Base-by-base conservation (phyloP, 2,329 filamentous ascomycete species). In the Aspergillus sp. region DNA sequence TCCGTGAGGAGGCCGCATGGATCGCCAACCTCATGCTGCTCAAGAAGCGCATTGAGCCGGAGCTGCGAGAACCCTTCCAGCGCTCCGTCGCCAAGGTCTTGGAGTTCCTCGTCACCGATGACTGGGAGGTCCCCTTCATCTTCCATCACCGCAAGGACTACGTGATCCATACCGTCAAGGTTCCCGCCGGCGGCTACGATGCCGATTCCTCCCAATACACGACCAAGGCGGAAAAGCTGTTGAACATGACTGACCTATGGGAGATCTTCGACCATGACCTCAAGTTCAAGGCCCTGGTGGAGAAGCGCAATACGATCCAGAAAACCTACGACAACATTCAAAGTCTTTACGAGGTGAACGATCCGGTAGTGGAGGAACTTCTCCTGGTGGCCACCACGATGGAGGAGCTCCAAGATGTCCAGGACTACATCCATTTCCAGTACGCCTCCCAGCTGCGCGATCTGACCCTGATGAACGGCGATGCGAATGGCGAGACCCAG, bases 71-170 rank as follows among this genome's bases (percentile, higher is more conserved):
- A 32, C 90, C 91, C 0, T 97, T 99, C 71, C 86, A 89, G 65
- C 89, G 89, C 63, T 89, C 93, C 4, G 87, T 99, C 50, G 86
- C 86, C 61, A 95, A 96, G 71, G 92, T 97, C 10, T 81, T 99
- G 36, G 90, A 96, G 64, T 96, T 97, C 68, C 90, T 99, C 73
- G 90, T 96, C 47, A 85, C 93, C 3, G 92, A 97, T 59, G 90
- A 95, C 61, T 90, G 93, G 62, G 94, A 99, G 71, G 91, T 96
- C 1, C 93, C 94, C 0, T 99, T 96, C 70, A 94, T 99, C 61
- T 96, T 96, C 72, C 93, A 96, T 70, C 94, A 99, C 67, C 90
- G 94, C 55, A 96, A 96, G 72, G 94, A 99, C 70, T 99, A 97
- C 67, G 82, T 99, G 41, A 95, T 99, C 51, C 90, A 97, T 65